These are phyloP conservation scores for Paragyromitra xinjiangensis DNA, from an alignment of 495 filamentous ascomycete genomes.

Conservation along the genomic window DNA sequence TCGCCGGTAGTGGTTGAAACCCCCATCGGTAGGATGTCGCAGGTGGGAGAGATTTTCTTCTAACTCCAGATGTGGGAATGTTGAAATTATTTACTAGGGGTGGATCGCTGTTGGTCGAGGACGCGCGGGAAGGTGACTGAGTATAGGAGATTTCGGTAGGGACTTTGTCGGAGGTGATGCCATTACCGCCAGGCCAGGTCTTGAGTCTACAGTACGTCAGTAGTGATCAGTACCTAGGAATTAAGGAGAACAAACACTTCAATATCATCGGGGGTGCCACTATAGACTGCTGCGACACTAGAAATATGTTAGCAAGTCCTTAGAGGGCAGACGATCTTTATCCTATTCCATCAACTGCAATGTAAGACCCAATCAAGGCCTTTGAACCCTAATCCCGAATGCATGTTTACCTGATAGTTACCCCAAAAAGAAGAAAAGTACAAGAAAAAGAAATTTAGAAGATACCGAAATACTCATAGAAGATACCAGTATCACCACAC, in stretches of 20 bases:
- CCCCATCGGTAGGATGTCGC: constrained; percentile 26
- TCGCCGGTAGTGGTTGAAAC: constrained; percentile 38
- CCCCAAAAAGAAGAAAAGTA: not conserved
- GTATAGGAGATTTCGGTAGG: constrained; percentile 71
- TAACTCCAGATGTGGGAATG: constrained; percentile 69
- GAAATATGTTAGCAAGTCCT: constrained; percentile 20
- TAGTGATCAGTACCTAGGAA: not conserved
- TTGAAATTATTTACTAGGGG: constrained; percentile 50
- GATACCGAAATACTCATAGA: not conserved
- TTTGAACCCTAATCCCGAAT: not conserved
- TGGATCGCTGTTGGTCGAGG: constrained; percentile 40
- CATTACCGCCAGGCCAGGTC: constrained; percentile 79
- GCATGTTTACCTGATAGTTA: constrained; percentile 18
- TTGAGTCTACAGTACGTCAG: constrained; percentile 62
- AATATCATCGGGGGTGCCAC: constrained; percentile 73
- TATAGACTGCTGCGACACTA: constrained; percentile 79
- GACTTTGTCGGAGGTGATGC: constrained; percentile 73
- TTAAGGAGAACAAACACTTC: constrained; percentile 41
- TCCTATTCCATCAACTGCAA: not conserved
- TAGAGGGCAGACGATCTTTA: too few species aligned
- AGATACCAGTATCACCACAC: not conserved
- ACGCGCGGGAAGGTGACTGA: constrained; percentile 49
- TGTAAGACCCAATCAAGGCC: not conserved
- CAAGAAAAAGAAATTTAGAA: constrained; percentile 4
- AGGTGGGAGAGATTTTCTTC: constrained; percentile 63